phyloP scores from a whole-genome alignment of 176 grass and related monocot species.

The Tillandsia fasciculata region DNA sequence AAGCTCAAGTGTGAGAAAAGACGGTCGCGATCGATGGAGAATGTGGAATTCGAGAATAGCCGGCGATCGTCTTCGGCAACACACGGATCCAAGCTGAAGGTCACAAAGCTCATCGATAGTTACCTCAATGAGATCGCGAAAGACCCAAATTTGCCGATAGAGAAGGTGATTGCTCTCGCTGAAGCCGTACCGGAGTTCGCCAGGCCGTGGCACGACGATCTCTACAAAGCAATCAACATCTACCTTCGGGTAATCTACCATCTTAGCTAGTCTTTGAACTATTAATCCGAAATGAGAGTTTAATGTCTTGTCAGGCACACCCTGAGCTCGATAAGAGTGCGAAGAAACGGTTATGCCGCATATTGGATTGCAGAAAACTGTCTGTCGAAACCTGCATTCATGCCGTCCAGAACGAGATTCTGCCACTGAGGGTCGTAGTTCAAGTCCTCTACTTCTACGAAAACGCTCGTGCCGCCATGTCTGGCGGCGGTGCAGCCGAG shows the following conservation, averaged over 20 bases:
- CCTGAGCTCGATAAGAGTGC: slow-evolving; percentile 64
- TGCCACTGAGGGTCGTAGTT: slow-evolving; percentile 77
- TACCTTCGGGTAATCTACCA: slow-evolving; percentile 60
- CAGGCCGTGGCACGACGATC: slow-evolving; percentile 62
- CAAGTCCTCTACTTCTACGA: slow-evolving; percentile 94
- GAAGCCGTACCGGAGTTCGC: slow-evolving; percentile 66
- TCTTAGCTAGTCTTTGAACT: not conserved
- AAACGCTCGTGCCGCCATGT: slow-evolving; percentile 58
- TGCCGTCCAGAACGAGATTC: slow-evolving; percentile 85
- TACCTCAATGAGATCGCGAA: slow-evolving; percentile 57
- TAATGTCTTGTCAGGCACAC: slow-evolving; percentile 36
- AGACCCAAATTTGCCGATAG: slow-evolving; percentile 58
- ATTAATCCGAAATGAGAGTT: not conserved
- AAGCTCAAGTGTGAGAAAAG: slow-evolving; percentile 33
- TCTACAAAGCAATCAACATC: slow-evolving; percentile 83
- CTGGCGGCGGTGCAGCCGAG: slow-evolving; percentile 27
- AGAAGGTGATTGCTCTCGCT: slow-evolving; percentile 71
- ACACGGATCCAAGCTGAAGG: slow-evolving; percentile 42
- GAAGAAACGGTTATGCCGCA: slow-evolving; percentile 60
- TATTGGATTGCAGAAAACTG: slow-evolving; percentile 85
- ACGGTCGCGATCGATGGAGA: slow-evolving; percentile 69
- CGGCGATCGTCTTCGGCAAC: slow-evolving; percentile 61
- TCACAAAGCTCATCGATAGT: slow-evolving; percentile 63
- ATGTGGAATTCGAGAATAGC: slow-evolving; percentile 67
- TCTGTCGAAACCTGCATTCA: slow-evolving; percentile 77